phyloP scores from a whole-genome alignment of 1,139 yeast genomes.

The Groenewaldozyma auringiensis region DNA sequence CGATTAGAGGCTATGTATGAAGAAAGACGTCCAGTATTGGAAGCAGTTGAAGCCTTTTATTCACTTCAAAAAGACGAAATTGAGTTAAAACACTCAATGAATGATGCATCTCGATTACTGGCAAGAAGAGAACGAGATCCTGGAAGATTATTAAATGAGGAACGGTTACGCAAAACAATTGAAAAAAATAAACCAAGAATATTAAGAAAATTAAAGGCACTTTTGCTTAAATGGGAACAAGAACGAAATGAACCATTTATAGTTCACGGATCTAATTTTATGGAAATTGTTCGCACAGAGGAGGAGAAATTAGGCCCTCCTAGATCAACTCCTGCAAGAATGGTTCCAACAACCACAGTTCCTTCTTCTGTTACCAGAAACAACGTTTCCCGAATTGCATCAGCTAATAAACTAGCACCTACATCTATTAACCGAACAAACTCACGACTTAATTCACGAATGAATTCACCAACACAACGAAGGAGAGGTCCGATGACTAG shows the following conservation, averaged over 20 bases:
- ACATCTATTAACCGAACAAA: slow-evolving; percentile 1
- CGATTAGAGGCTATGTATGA: slow-evolving; percentile 44
- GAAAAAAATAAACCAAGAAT: slow-evolving; percentile 60
- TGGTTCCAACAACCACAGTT: slow-evolving; percentile 4
- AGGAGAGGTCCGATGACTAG: neutral
- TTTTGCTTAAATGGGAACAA: slow-evolving; percentile 43
- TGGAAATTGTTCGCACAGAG: slow-evolving; percentile 18
- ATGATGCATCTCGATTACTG: slow-evolving; percentile 71
- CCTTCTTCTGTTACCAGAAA: slow-evolving; percentile 3
- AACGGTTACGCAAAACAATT: slow-evolving; percentile 60
- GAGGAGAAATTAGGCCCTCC: slow-evolving; percentile 14
- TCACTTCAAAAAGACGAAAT: slow-evolving; percentile 53
- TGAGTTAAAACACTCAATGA: slow-evolving; percentile 59
- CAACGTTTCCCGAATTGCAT: neutral
- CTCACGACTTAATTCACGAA: neutral
- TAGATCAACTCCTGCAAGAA: slow-evolving; percentile 11
- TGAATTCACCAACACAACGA: neutral
- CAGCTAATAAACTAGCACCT: neutral
- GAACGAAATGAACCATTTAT: slow-evolving; percentile 28
- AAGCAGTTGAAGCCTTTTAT: slow-evolving; percentile 46
- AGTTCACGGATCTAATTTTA: slow-evolving; percentile 27
- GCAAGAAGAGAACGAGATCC: slow-evolving; percentile 47
- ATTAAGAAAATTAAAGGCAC: slow-evolving; percentile 43
- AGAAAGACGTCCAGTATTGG: slow-evolving; percentile 49
- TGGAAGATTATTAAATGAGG: slow-evolving; percentile 78